Base-by-base conservation (phyloP, 75 land plant genomes). In the Azolla pinnata region DNA sequence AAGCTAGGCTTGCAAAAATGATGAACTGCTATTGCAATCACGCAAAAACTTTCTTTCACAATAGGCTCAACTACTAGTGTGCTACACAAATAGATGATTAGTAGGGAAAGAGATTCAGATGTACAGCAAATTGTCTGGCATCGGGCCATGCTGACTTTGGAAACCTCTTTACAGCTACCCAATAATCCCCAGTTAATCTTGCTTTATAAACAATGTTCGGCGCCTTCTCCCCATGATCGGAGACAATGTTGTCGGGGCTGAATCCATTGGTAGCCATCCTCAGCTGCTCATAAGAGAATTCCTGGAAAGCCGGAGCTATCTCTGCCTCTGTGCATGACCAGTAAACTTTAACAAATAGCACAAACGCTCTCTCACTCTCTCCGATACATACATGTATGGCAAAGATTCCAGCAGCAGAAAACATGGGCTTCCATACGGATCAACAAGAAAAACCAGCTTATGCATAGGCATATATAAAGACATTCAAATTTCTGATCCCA, bases 171-270 rank as follows among this genome's bases (percentile, higher is more conserved):
- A 91, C 82, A 30, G 97, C 97, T 60, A 91, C 71, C 78, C 83
- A 74, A 29, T 73, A 73, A 59, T 65, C 73, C 16, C 69, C 21
- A 26, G 73, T 67, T 48, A 91, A 67, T 34, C 61, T 61, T 32
- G 86, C 97, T 56, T 76, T 82, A 69, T 91, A 91, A 8, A 91
- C 97, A 20, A 84, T 69, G 31, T 91, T 91, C 24, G 96, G 89
- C 16, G 95, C 95, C 68, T 88, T 88, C 76, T 88, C 90, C n/a
- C 97, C 97, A 51, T 85, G 87, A 65, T 91, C 97, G 4, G 97
- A 91, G 18, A 91, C 97, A 29, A 91, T 88, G 52, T 78, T 76
- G 5, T 91, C 97, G 0, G 81, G 48, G 17, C 79, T 68, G 69
- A 91, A 91, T 2, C 83, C 83, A 23, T 60, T 48, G 0, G 97